Evolutionary conservation across 768 basidiomycete species (phyloP).

Genomic region (Fomitopsis serialis): DNA sequence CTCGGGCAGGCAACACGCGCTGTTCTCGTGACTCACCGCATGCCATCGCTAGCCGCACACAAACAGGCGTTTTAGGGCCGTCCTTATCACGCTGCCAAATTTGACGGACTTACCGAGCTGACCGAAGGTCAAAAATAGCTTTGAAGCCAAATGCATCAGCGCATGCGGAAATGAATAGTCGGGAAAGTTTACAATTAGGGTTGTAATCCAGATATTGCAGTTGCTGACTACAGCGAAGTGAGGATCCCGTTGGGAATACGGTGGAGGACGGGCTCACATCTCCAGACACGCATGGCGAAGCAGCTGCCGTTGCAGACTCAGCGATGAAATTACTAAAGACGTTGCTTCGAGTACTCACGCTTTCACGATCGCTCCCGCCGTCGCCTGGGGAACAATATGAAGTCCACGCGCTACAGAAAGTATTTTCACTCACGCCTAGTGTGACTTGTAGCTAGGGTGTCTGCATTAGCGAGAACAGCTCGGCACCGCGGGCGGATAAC

Average conservation of each 20-base stretch:
- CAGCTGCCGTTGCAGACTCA: slow-evolving; percentile 27
- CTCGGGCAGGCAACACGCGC: neutral
- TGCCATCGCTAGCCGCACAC: neutral
- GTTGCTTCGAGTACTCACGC: slow-evolving; percentile 29
- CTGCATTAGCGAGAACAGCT: neutral
- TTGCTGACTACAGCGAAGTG: slow-evolving; percentile 42
- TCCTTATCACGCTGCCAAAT: neutral
- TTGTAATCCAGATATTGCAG: slow-evolving; percentile 41
- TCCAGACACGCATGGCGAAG: slow-evolving; percentile 58
- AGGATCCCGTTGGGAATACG: neutral
- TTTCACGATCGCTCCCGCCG: slow-evolving; percentile 55
- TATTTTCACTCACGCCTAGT: slow-evolving; percentile 17
- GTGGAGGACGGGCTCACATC: slow-evolving; percentile 37
- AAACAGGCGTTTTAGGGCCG: neutral
- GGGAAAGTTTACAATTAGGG: slow-evolving; percentile 35
- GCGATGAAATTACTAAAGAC: neutral
- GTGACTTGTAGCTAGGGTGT: slow-evolving; percentile 20
- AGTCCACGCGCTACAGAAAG: slow-evolving; percentile 2
- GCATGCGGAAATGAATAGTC: neutral
- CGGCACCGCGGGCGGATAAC: neutral
- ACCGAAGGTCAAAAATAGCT: slow-evolving; percentile 43
- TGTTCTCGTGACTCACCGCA: neutral
- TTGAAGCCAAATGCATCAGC: neutral
- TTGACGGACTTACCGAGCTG: slow-evolving; percentile 37
- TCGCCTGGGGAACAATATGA: slow-evolving; percentile 31